Conservation (phyloP, 2,329 filamentous ascomycete species). For the Trichoderma cornu-damae region DNA sequence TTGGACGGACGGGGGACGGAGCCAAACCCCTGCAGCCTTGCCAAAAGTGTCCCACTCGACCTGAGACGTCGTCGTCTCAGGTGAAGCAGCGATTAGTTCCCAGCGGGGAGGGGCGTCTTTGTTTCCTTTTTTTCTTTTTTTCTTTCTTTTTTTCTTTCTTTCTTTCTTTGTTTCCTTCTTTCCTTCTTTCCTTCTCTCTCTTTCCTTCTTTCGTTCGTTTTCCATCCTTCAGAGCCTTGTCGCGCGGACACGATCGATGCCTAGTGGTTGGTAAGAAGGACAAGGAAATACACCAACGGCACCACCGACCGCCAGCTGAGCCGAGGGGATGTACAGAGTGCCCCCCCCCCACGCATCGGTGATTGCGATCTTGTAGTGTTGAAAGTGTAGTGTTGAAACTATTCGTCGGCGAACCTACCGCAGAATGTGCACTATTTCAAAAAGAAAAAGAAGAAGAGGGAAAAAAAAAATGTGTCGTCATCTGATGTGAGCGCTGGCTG, state of each 20-base stretch:
- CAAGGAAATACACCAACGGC: not conserved
- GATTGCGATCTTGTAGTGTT: not conserved
- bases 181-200: no score
- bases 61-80: constrained; percentile 25
- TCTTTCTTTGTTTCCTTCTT: no score
- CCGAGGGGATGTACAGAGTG: not conserved
- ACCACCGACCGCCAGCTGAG: not conserved
- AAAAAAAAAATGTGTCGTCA: not conserved
- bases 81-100: constrained; percentile 18
- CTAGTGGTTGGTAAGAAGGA: not conserved
- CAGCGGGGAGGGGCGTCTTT: constrained; percentile 12
- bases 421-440: no score
- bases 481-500: constrained; percentile 10
- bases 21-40: constrained; percentile 18
- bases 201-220: no score
- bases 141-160: not conserved
- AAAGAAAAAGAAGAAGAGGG: not conserved
- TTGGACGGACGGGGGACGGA: constrained; percentile 2
- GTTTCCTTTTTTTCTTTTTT: not conserved
- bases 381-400: not conserved
- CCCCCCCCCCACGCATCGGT: not conserved
- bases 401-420: not conserved
- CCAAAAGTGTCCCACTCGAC: constrained; percentile 16
- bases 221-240: not conserved
- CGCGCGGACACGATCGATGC: not conserved